A percentile compares a stretch with the other conserved stretches of the same genome.
phyloP scores from a whole-genome alignment of 768 basidiomycete genomes.

The Tricholomella constricta region DNA sequence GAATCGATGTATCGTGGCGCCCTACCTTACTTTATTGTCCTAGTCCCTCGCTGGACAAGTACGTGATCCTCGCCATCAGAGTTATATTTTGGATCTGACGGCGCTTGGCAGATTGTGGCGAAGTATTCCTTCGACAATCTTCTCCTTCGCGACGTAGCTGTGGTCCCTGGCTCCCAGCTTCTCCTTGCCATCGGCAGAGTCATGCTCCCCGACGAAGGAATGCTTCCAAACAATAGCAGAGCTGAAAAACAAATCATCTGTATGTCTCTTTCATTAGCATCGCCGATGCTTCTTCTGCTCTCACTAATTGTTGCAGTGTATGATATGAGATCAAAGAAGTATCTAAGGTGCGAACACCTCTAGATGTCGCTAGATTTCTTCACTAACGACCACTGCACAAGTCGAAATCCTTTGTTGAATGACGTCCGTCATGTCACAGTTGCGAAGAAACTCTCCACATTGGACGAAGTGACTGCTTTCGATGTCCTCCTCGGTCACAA shows the following conservation, averaged over 20 bases:
- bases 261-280: slow-evolving; percentile 6
- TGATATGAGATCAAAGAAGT: slow-evolving; percentile 3
- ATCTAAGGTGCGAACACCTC: slow-evolving; percentile 7
- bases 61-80: neutral
- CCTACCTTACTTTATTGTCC: no score
- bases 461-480: slow-evolving; percentile 4
- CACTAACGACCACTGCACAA: neutral
- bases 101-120: neutral
- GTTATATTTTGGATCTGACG: slow-evolving; percentile 2
- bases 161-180: slow-evolving; percentile 10
- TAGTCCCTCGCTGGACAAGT: no score
- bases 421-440: slow-evolving; percentile 11
- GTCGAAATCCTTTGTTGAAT: slow-evolving; percentile 10
- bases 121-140: slow-evolving; percentile 9
- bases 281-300: neutral
- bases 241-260: slow-evolving; percentile 20
- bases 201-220: neutral
- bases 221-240: slow-evolving; percentile 3
- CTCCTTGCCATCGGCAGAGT: slow-evolving; percentile 11
- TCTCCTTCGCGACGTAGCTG: slow-evolving; percentile 11
- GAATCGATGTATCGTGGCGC: neutral
- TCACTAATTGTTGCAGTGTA: slow-evolving; percentile 2
- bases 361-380: no score
- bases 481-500: slow-evolving; percentile 14
- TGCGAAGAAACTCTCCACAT: neutral